Conservation (phyloP, 805 yeast species). For the Ascoidea rubescens region DNA sequence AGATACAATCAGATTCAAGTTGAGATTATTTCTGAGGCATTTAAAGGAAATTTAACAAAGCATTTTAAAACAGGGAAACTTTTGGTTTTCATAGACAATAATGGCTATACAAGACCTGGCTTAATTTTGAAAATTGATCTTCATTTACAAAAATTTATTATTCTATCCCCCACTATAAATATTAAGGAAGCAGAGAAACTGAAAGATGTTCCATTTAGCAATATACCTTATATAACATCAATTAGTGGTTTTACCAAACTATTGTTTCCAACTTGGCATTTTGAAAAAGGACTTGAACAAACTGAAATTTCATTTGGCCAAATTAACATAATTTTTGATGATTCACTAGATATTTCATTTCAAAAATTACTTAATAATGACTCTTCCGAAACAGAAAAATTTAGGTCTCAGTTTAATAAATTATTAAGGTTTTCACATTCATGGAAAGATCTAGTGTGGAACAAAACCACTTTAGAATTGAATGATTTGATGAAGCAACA, state of each 20-base stretch:
- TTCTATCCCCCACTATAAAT: slow-evolving; percentile 34
- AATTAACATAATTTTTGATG: neutral
- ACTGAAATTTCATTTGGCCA: slow-evolving; percentile 5
- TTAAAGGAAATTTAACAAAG: slow-evolving; percentile 33
- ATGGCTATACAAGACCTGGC: slow-evolving; percentile 32
- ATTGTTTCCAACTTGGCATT: slow-evolving; percentile 6
- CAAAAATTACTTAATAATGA: slow-evolving; percentile 8
- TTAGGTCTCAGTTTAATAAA: slow-evolving; percentile 21
- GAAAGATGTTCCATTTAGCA: slow-evolving; percentile 5
- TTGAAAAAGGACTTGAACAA: slow-evolving; percentile 14
- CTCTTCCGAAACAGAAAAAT: slow-evolving; percentile 24
- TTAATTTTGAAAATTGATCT: slow-evolving; percentile 33
- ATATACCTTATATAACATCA: slow-evolving; percentile 19
- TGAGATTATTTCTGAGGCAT: slow-evolving; percentile 32
- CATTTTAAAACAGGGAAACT: slow-evolving; percentile 41
- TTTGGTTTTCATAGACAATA: slow-evolving; percentile 39
- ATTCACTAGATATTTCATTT: neutral
- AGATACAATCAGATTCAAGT: slow-evolving; percentile 31
- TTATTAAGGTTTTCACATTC: slow-evolving; percentile 24
- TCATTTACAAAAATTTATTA: slow-evolving; percentile 19
- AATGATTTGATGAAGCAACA: slow-evolving; percentile 26
- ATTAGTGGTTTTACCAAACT: slow-evolving; percentile 15
- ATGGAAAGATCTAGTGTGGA: slow-evolving; percentile 32
- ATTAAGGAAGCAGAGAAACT: slow-evolving; percentile 14
- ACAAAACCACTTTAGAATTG: slow-evolving; percentile 19